A percentile compares a stretch with the other conserved stretches of the same genome.
Conservation (phyloP, 306 rosid genomes). For the Potentilla sterilis region DNA sequence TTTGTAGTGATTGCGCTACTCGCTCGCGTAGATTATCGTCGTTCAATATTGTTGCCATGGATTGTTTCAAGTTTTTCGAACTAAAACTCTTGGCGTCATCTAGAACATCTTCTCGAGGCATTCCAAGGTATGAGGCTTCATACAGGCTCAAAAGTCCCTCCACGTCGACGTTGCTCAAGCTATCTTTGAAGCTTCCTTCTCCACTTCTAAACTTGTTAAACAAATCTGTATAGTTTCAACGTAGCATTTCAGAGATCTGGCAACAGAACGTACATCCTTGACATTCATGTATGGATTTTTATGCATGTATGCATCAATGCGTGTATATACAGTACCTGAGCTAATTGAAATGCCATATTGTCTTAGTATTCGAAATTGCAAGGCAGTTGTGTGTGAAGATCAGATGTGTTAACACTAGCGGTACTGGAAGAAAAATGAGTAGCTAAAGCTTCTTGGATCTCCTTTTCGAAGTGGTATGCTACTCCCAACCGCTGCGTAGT, state of each 20-base stretch:
- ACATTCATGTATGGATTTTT: too few species aligned
- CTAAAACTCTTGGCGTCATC: slow-evolving; percentile 25
- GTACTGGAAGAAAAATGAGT: not conserved
- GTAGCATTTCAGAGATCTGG: not conserved
- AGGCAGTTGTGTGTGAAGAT: not conserved
- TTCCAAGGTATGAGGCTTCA: slow-evolving; percentile 33
- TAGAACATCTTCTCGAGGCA: slow-evolving; percentile 29
- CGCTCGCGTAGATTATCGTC: not conserved
- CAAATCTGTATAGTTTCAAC: slow-evolving; percentile 12
- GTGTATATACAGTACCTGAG: slow-evolving; percentile 26
- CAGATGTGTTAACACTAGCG: not conserved
- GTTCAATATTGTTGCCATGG: not conserved
- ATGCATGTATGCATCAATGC: too few species aligned
- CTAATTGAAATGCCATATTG: slow-evolving; percentile 20
- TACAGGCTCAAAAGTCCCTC: slow-evolving; percentile 33
- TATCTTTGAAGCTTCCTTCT: slow-evolving; percentile 22
- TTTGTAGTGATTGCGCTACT: slow-evolving; percentile 15
- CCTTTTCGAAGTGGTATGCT: slow-evolving; percentile 32
- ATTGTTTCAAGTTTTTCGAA: not conserved
- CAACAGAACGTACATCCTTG: too few species aligned
- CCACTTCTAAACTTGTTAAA: slow-evolving; percentile 13
- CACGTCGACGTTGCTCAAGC: slow-evolving; percentile 18
- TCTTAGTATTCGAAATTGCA: slow-evolving; percentile 24
- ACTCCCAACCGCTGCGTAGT: slow-evolving; percentile 27
- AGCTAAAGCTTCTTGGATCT: slow-evolving; percentile 12